A percentile compares a stretch with the other conserved stretches of the same genome.
phyloP scores from a whole-genome alignment of 2,329 filamentous ascomycete genomes.

The Colletotrichum australisinense region DNA sequence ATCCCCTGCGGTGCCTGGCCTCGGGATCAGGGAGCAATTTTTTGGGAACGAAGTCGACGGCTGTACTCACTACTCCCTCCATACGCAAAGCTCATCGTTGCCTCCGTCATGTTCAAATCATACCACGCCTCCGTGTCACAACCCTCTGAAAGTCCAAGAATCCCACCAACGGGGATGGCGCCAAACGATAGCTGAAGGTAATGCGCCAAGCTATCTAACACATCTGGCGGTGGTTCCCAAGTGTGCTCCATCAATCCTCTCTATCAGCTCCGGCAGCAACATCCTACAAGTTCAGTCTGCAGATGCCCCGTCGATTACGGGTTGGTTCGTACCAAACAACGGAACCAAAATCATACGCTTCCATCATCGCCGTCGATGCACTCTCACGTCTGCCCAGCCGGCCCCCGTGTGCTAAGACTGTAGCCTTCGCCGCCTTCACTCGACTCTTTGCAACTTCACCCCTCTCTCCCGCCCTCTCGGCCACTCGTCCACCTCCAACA shows the following conservation, averaged over 20 bases:
- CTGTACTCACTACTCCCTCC: background rate
- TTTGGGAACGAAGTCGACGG: background rate
- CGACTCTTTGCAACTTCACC: slow-evolving; percentile 25
- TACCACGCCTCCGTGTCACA: slow-evolving; percentile 24
- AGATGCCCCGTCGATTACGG: background rate
- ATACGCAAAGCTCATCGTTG: background rate
- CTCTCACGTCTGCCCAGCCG: slow-evolving; percentile 34
- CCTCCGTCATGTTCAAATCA: slow-evolving; percentile 5
- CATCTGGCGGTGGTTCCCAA: slow-evolving; percentile 1
- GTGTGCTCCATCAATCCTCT: slow-evolving; percentile 11
- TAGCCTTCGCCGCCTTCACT: background rate
- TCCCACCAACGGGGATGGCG: slow-evolving; percentile 25
- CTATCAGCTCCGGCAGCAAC: background rate
- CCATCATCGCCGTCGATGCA: slow-evolving; percentile 14
- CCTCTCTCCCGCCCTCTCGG: slow-evolving; percentile 12
- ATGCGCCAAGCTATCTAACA: slow-evolving; percentile 31
- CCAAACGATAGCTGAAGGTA: slow-evolving; percentile 4
- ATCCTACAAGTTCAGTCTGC: background rate
- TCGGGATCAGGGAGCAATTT: background rate
- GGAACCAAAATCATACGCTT: background rate
- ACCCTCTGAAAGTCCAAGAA: slow-evolving; percentile 2
- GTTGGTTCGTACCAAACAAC: slow-evolving; percentile 8
- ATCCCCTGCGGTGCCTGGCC: background rate
- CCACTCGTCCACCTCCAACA: slow-evolving; percentile 26
- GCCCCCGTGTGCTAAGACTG: slow-evolving; percentile 23